Evolutionary conservation across 306 rosid species (phyloP), one percentile per base, ranked within the genome.

Genomic region (Astragalus glycyphyllos): DNA sequence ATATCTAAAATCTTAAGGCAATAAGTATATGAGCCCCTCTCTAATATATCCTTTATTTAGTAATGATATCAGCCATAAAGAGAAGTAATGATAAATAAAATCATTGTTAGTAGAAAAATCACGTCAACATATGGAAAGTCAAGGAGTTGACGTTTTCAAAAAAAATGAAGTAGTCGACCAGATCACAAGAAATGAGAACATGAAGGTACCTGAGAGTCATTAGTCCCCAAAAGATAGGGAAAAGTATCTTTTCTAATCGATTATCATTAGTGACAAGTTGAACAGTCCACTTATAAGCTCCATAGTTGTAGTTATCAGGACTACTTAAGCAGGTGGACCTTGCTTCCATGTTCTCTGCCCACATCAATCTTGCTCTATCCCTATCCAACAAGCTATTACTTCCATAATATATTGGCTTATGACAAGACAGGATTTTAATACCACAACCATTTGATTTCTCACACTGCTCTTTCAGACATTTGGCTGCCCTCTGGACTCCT

Each of bases 221-320:
- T 7, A 92, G 85, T 77, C 98, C 98, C 98, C 98, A 92, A 71
- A 89, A 92, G 80, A 92, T 89, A 31, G 98, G 98, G 54, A 92
- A 92, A n/a, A 92, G 95, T 11, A 92, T 86, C 76, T 92, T 92
- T 38, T 92, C 98, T 78, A 92, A 77, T 11, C 98, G 87, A 26
- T 73, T 92, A 10, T 78, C 84, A 12, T 92, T 92, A 35, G 87
- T 84, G 72, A 92, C 89, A 42, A 92, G 94, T 69, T 92, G 98
- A 83, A 92, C 88, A 9, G 95, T 92, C 98, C 98, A 92, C 60
- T 64, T 75, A 80, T 86, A 92, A 77, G 95, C 95, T 48, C 98
- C 98, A 75, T 89, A 92, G 10, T 77, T 80, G 35, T 73, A 92
- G 35, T 76, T 76, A 0, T 84, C 87, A 7, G 96, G 15, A 12